Conservation (phyloP, 108 stramenopile species). For the Nitzschia palea region DNA sequence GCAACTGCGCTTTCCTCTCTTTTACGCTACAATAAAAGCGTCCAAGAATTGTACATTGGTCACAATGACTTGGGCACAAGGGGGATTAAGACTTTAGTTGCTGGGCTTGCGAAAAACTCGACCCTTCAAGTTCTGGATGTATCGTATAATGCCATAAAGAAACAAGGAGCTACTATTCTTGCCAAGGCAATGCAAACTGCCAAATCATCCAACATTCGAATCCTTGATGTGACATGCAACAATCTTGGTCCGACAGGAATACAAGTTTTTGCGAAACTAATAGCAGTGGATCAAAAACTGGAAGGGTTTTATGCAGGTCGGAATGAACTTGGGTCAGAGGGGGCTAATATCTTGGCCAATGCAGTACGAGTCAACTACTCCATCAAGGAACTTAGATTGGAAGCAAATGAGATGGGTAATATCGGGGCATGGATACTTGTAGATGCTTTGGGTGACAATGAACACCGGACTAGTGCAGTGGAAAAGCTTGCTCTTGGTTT, state of each 20-base stretch:
- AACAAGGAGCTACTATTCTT: slow-evolving; percentile 16
- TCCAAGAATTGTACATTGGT: slow-evolving; percentile 41
- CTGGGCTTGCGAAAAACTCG: slow-evolving; percentile 22
- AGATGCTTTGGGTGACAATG: slow-evolving; percentile 23
- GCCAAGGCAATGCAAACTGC: slow-evolving; percentile 18
- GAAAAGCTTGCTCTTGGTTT: slow-evolving; percentile 45
- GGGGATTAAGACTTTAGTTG: slow-evolving; percentile 40
- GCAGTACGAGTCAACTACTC: slow-evolving; percentile 35
- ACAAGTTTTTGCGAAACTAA: slow-evolving; percentile 18
- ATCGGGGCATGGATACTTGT: slow-evolving; percentile 29
- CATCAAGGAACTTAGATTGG: slow-evolving; percentile 36
- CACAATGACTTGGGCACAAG: slow-evolving; percentile 46
- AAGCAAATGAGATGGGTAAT: slow-evolving; percentile 41
- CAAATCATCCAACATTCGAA: slow-evolving; percentile 4
- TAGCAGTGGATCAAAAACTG: slow-evolving; percentile 25
- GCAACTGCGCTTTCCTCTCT: slow-evolving; percentile 28
- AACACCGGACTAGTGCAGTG: slow-evolving; percentile 17
- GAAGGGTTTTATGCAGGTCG: slow-evolving; percentile 20
- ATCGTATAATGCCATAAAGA: slow-evolving; percentile 39
- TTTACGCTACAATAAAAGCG: slow-evolving; percentile 20
- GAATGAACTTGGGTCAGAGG: slow-evolving; percentile 37
- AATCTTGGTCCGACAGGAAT: slow-evolving; percentile 31
- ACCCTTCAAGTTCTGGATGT: slow-evolving; percentile 46
- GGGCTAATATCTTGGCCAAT: slow-evolving; percentile 37
- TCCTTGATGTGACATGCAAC: slow-evolving; percentile 33